phyloP scores from a whole-genome alignment of 2,329 filamentous ascomycete species.

The Chaetomium olivaceum region DNA sequence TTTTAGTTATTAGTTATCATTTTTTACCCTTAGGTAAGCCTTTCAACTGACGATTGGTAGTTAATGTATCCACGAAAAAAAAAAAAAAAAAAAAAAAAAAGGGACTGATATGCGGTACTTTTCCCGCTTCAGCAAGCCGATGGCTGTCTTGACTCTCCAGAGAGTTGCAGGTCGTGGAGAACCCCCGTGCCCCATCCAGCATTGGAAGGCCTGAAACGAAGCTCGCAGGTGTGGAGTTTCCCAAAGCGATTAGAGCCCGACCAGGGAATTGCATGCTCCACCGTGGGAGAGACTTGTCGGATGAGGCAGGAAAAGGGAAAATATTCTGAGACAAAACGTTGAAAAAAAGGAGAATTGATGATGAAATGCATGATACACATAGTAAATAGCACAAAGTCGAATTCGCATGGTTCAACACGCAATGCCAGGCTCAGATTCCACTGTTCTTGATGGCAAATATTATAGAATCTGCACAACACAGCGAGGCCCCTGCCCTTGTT shows the following conservation, averaged over 20 bases:
- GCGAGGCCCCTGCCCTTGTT: not conserved
- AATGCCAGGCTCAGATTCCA: not conserved
- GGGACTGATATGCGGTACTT: not conserved
- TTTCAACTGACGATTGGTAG: not conserved
- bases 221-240: not conserved
- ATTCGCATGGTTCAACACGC: not conserved
- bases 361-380: not conserved
- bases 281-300: slow-evolving; percentile 13
- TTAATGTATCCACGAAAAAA: not conserved
- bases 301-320: slow-evolving; percentile 1
- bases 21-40: not conserved
- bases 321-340: not conserved
- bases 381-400: not conserved
- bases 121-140: not conserved
- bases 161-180: not conserved
- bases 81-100: too few species aligned
- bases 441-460: slow-evolving; percentile 1
- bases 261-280: slow-evolving; percentile 17
- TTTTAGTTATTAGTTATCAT: not conserved
- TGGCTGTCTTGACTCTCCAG: too few species aligned
- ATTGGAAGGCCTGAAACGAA: slow-evolving; percentile 17
- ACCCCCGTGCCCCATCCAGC: not conserved
- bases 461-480: slow-evolving; percentile 9
- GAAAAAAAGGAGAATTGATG: not conserved
- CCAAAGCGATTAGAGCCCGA: not conserved